These are phyloP conservation scores for Pseudocercospora vitis DNA, from an alignment of 2,329 filamentous ascomycete genomes.

Conservation along the genomic window DNA sequence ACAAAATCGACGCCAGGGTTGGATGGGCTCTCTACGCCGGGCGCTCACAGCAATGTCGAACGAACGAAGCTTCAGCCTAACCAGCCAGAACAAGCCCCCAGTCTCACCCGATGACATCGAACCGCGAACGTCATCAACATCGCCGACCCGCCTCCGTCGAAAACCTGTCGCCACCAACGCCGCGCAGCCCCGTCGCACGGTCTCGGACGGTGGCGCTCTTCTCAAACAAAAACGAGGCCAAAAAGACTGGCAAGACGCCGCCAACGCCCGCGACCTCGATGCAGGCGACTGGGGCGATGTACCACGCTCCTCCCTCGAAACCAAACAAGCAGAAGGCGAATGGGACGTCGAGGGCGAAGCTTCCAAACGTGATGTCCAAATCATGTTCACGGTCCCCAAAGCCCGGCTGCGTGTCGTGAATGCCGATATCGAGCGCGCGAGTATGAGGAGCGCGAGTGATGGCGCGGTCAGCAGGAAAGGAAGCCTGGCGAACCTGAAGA, in stretches of 20 bases:
- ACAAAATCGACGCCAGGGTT: constrained; percentile 27
- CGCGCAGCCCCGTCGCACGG: constrained; percentile 47
- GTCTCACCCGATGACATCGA: constrained; percentile 17
- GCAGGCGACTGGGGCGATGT: constrained; percentile 41
- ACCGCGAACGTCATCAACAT: constrained; percentile 27
- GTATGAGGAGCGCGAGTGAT: constrained; percentile 39
- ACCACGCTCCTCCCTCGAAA: constrained; percentile 27
- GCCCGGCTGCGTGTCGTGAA: constrained; percentile 89
- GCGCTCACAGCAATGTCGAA: constrained; percentile 35
- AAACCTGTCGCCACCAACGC: neutral
- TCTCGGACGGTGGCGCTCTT: constrained; percentile 46
- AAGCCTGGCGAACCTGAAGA: constrained; percentile 19
- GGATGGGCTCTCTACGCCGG: constrained; percentile 38
- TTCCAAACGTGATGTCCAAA: constrained; percentile 50
- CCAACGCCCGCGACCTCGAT: constrained; percentile 34
- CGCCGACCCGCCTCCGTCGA: constrained; percentile 26
- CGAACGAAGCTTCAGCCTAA: constrained; percentile 36
- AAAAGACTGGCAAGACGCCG: constrained; percentile 38
- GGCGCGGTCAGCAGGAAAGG: constrained; percentile 27
- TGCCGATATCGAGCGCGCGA: constrained; percentile 55
- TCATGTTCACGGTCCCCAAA: constrained; percentile 90
- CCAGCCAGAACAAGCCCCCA: constrained; percentile 19
- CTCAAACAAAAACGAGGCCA: constrained; percentile 45
- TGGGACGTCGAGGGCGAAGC: constrained; percentile 54
- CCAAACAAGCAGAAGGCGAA: constrained; percentile 42